Evolutionary conservation across 805 yeast species (phyloP).

Genomic region (Wickerhamiella nectarea): DNA sequence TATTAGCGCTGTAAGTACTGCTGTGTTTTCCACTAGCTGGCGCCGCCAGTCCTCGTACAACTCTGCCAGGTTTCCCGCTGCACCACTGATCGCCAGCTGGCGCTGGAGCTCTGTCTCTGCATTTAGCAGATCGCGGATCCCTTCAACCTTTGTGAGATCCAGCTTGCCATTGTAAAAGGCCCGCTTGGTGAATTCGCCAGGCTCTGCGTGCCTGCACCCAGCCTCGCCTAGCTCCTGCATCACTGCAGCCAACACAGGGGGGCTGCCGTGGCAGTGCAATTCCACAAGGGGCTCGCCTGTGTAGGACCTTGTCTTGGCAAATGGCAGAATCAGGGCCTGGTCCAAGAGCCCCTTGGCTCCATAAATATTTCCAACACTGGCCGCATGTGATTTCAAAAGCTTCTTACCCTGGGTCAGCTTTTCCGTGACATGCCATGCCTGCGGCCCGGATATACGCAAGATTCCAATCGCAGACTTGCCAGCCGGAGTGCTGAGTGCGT

Average conservation of each 20-base stretch:
- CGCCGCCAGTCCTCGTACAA: slow-evolving; percentile 55
- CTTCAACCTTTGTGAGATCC: slow-evolving; percentile 84
- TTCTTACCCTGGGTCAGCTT: slow-evolving; percentile 13
- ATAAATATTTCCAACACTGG: slow-evolving; percentile 47
- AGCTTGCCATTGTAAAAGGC: slow-evolving; percentile 75
- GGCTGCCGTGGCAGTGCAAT: slow-evolving; percentile 89
- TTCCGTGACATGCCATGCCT: slow-evolving; percentile 10
- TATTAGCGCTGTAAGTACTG: slow-evolving; percentile 70
- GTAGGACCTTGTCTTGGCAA: slow-evolving; percentile 61
- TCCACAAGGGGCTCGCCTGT: slow-evolving; percentile 90
- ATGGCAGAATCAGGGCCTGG: slow-evolving; percentile 58
- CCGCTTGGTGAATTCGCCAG: slow-evolving; percentile 81
- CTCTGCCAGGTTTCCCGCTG: slow-evolving; percentile 51
- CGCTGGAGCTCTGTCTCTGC: slow-evolving; percentile 91
- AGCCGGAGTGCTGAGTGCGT: slow-evolving; percentile 77
- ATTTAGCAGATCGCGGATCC: slow-evolving; percentile 73
- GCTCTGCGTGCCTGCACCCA: slow-evolving; percentile 64
- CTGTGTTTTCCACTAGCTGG: slow-evolving; percentile 48
- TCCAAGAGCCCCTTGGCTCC: slow-evolving; percentile 39
- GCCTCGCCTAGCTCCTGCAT: slow-evolving; percentile 39
- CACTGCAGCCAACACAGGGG: slow-evolving; percentile 63
- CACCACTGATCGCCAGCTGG: slow-evolving; percentile 53
- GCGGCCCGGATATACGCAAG: slow-evolving; percentile 67
- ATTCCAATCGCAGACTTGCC: slow-evolving; percentile 80
- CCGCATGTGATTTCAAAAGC: slow-evolving; percentile 37